Evolutionary conservation across 2,329 filamentous ascomycete genomes (phyloP).

Genomic region (Fonsecaea monophora): DNA sequence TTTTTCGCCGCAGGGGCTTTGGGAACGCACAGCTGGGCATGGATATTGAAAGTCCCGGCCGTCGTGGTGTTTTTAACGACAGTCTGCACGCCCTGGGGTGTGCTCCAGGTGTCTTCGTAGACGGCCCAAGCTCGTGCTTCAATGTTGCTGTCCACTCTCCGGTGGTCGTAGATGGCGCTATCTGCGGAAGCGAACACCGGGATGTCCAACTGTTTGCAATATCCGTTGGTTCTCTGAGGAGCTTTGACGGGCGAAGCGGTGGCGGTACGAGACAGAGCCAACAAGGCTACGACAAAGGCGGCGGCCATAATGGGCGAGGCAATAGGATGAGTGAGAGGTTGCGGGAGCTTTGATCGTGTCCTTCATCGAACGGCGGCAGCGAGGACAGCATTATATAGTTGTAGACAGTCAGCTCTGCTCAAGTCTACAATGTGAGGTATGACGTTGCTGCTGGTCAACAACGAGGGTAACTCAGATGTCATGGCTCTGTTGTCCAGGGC

Average conservation of each 20-base stretch:
- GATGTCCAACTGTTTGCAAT: conserved; percentile 34
- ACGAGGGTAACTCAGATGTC: background rate
- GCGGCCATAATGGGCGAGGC: background rate
- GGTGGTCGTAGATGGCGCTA: conserved; percentile 29
- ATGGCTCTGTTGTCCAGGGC: background rate
- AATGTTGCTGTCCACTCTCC: conserved; percentile 31
- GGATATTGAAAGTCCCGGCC: conserved; percentile 37
- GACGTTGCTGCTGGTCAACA: background rate
- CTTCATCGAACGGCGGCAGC: background rate
- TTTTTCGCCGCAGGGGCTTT: conserved; percentile 21
- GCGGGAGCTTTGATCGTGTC: background rate
- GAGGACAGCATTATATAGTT: background rate
- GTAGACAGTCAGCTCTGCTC: background rate
- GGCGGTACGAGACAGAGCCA: background rate
- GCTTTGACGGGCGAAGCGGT: background rate
- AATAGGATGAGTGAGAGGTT: background rate
- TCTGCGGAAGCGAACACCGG: conserved; percentile 25
- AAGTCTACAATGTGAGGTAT: background rate
- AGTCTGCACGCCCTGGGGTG: background rate
- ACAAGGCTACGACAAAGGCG: background rate
- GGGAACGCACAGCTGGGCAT: conserved; percentile 35
- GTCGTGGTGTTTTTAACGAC: conserved; percentile 37
- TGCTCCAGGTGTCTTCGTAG: conserved; percentile 33
- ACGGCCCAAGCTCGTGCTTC: conserved; percentile 34
- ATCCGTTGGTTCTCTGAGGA: background rate